A percentile compares a stretch with the other conserved stretches of the same genome.
phyloP scores from a whole-genome alignment of 768 basidiomycete genomes.

The Psilocybe tampanensis region DNA sequence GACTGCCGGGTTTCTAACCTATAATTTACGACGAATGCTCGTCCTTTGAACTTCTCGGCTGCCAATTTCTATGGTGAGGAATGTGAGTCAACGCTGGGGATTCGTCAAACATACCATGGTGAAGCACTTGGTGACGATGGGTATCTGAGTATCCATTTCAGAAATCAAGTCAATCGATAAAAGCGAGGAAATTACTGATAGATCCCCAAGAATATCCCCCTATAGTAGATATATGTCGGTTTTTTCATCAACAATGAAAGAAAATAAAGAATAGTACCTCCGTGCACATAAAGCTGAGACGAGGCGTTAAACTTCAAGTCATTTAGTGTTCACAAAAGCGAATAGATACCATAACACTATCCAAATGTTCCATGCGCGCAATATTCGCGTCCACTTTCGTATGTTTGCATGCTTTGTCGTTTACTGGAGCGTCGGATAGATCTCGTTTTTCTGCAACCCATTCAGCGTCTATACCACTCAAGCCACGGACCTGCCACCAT shows the following conservation, averaged over 20 bases:
- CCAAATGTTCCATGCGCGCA: conserved; percentile 54
- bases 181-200: conserved; percentile 43
- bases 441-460: conserved; percentile 60
- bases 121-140: conserved; percentile 60
- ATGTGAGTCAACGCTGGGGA: not conserved
- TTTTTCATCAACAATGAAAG: not conserved
- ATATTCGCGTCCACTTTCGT: conserved; percentile 40
- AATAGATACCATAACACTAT: conserved; percentile 53
- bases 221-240: conserved; percentile 23
- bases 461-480: conserved; percentile 68
- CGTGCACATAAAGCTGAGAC: conserved; percentile 64
- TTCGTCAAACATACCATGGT: conserved; percentile 43
- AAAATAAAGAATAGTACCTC: conserved; percentile 39
- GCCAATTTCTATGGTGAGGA: not conserved
- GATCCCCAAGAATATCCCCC: conserved; percentile 72
- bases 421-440: conserved; percentile 26
- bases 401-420: conserved; percentile 16
- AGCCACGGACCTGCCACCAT: conserved; percentile 84
- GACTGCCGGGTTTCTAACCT: conserved; percentile 23
- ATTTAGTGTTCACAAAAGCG: not conserved
- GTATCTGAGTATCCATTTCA: conserved; percentile 41
- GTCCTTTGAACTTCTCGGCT: conserved; percentile 73
- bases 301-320: no score
- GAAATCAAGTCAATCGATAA: not conserved
- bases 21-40: conserved; percentile 67